phyloP scores from a whole-genome alignment of 2,329 filamentous ascomycete genomes.

The Phyllachora maydis region DNA sequence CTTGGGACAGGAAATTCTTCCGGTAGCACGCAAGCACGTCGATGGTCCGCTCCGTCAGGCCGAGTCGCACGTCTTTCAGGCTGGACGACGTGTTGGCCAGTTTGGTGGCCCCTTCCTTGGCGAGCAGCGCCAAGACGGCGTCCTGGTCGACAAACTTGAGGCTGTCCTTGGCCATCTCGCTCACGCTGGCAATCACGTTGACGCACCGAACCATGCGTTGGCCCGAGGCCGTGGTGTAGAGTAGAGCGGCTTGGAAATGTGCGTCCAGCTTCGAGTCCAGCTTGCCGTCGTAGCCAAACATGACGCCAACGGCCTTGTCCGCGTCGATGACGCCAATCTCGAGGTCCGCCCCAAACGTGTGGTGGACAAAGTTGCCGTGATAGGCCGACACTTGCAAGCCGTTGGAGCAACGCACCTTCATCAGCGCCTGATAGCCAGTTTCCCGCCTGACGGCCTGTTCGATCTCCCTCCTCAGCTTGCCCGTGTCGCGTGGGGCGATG shows the following conservation, averaged over 20 bases:
- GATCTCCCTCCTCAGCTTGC: conserved; percentile 71
- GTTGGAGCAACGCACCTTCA: conserved; percentile 97
- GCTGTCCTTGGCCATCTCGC: conserved; percentile 59
- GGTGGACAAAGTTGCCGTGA: conserved; percentile 89
- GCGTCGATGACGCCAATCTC: conserved; percentile 85
- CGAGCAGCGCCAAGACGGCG: conserved; percentile 69
- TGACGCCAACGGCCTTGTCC: conserved; percentile 80
- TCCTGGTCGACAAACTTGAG: conserved; percentile 96
- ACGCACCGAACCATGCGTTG: conserved; percentile 81
- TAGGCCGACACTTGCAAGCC: conserved; percentile 87
- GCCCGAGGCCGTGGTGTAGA: conserved; percentile 83
- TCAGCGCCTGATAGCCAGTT: conserved; percentile 84
- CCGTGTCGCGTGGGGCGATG: conserved; percentile 63
- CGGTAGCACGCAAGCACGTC: conserved; percentile 84
- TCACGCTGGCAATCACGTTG: conserved; percentile 85
- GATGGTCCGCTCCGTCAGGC: conserved; percentile 76
- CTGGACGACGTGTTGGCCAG: conserved; percentile 47
- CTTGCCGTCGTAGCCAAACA: conserved; percentile 92
- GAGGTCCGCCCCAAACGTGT: conserved; percentile 84
- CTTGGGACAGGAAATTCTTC: conserved; percentile 68
- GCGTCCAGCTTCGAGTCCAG: conserved; percentile 92
- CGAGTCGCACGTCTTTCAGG: conserved; percentile 69
- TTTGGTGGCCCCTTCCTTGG: conserved; percentile 85
- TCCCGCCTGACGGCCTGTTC: conserved; percentile 72
- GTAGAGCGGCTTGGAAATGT: conserved; percentile 85